Evolutionary conservation across 306 rosid species (phyloP).

Genomic region (Quercus bicolor): DNA sequence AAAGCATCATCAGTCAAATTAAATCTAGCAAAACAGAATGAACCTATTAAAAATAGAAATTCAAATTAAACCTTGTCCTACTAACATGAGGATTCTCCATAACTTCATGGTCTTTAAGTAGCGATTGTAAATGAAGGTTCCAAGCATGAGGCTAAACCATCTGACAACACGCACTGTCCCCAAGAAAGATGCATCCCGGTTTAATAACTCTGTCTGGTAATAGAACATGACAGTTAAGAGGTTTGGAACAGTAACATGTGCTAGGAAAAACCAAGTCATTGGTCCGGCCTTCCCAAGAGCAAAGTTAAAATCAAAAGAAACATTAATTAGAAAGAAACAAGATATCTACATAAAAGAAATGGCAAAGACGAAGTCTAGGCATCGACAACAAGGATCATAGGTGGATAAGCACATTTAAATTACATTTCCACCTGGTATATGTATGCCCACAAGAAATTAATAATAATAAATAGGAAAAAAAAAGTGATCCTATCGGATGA

Average conservation of each 20-base stretch:
- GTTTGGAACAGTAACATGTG: constrained; percentile 62
- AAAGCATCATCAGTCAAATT: constrained; percentile 17
- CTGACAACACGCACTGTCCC: constrained; percentile 69
- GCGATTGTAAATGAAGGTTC: constrained; percentile 59
- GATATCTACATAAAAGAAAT: not conserved
- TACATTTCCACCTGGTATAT: not conserved
- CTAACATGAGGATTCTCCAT: constrained; percentile 72
- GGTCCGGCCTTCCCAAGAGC: constrained; percentile 49
- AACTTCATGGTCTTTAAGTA: constrained; percentile 70
- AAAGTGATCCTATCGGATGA: not conserved
- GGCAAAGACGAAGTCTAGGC: not conserved
- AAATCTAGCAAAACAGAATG: not conserved
- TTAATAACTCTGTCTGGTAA: constrained; percentile 66
- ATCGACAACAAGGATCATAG: not conserved
- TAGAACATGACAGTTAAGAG: constrained; percentile 76
- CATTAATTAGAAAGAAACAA: constrained; percentile 12
- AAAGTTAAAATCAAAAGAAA: constrained; percentile 25
- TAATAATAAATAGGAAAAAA: not conserved
- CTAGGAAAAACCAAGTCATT: constrained; percentile 88
- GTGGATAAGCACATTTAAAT: not conserved
- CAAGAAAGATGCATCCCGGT: constrained; percentile 72
- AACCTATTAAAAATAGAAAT: not conserved
- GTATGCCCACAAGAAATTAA: not conserved
- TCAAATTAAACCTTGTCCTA: not conserved
- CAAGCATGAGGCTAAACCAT: constrained; percentile 84